Percentiles rank a stretch among this genome's conserved stretches.
Evolutionary conservation across 495 filamentous ascomycete species (phyloP).

Genomic region (Emericellopsis terricola): DNA sequence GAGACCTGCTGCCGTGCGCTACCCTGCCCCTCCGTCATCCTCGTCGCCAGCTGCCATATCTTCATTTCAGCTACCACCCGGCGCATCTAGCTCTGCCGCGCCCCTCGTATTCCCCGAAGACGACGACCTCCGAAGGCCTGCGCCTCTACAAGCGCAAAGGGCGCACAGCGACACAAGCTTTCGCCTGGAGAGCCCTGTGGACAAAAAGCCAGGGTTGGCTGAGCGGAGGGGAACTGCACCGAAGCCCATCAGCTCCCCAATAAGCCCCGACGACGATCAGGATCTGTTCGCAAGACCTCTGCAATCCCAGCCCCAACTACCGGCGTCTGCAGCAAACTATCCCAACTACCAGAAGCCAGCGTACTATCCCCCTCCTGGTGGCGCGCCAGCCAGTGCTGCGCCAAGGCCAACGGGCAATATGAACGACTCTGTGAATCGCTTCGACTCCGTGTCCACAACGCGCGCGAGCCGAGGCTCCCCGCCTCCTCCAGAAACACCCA

Average conservation of each 20-base stretch:
- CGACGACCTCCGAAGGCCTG: constrained; percentile 26
- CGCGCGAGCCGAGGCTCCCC: constrained; percentile 83
- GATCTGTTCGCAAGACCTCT: constrained; percentile 45
- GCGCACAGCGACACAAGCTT: constrained; percentile 21
- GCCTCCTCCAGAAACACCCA: constrained; percentile 89
- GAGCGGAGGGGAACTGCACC: constrained; percentile 57
- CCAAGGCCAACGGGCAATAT: constrained; percentile 3
- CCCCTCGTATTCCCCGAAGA: constrained; percentile 69
- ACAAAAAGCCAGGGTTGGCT: constrained; percentile 37
- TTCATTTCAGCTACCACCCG: constrained; percentile 40
- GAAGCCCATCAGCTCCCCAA: constrained; percentile 62
- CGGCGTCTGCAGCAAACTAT: constrained; percentile 17
- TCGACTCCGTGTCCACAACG: constrained; percentile 82
- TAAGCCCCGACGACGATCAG: constrained; percentile 50
- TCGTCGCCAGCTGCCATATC: constrained; percentile 20
- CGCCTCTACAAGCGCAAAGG: constrained; percentile 14
- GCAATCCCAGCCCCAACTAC: constrained; percentile 11
- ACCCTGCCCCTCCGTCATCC: constrained; percentile 26
- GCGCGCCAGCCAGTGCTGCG: constrained; percentile 5
- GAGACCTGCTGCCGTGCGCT: constrained; percentile 24
- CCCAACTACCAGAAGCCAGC: constrained; percentile 29
- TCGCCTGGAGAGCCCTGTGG: constrained; percentile 26
- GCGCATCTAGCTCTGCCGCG: constrained; percentile 42
- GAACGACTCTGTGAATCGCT: constrained; percentile 44
- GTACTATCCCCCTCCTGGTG: constrained; percentile 28